Evolutionary conservation across 192 early-diverging fungal species (phyloP).

Genomic region (Piromyces finnis): DNA sequence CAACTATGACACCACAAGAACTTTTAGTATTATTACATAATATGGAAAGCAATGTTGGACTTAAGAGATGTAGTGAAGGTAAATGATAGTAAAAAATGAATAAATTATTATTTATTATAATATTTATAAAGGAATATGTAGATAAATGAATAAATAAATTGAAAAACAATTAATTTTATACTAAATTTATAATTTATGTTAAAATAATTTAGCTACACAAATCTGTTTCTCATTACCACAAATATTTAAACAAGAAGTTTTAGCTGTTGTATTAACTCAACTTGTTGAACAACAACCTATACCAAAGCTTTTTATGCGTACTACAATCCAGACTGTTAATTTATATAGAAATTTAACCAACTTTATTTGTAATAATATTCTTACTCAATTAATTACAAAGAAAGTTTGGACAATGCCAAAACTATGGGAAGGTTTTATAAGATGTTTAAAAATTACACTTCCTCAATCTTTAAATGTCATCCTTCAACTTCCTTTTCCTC

Average conservation of each 20-base stretch:
- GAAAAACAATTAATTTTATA: too few species aligned
- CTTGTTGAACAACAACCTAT: constrained; percentile 45
- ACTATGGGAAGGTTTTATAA: constrained; percentile 62
- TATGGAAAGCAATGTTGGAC: constrained; percentile 44
- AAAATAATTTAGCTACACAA: constrained; percentile 33
- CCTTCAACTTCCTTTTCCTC: not conserved
- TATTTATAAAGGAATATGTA: too few species aligned
- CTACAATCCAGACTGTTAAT: constrained; percentile 47
- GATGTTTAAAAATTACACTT: constrained; percentile 25
- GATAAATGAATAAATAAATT: too few species aligned
- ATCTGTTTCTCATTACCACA: constrained; percentile 51
- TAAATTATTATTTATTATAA: too few species aligned
- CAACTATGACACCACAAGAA: constrained; percentile 38
- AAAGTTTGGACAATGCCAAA: constrained; percentile 45
- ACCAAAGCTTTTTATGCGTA: constrained; percentile 59
- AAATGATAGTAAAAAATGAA: too few species aligned
- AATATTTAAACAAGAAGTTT: constrained; percentile 45
- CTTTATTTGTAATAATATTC: constrained; percentile 29
- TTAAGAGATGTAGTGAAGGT: constrained; percentile 52
- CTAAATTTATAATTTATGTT: too few species aligned
- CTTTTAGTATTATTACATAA: constrained; percentile 48
- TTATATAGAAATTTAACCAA: constrained; percentile 34
- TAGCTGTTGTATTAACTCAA: constrained; percentile 48
- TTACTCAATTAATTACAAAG: constrained; percentile 39
- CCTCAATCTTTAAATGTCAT: not conserved